phyloP scores from a whole-genome alignment of 2,329 filamentous ascomycete genomes.

The Sporothrix sp. region DNA sequence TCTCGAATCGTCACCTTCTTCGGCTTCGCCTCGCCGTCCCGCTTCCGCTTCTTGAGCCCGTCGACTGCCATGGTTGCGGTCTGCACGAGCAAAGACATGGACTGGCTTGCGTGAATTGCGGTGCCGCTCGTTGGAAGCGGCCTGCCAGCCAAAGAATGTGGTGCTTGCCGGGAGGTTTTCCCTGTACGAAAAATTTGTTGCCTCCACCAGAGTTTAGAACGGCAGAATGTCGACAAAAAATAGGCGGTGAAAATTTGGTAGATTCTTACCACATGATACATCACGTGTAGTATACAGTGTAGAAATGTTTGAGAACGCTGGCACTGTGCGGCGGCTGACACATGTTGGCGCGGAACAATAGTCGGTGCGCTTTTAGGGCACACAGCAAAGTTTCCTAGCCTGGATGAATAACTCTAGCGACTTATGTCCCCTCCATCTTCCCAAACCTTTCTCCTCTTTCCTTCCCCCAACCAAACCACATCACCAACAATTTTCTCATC shows the following conservation, averaged over 20 bases:
- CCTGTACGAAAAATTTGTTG: slow-evolving; percentile 13
- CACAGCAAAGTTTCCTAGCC: slow-evolving; percentile 12
- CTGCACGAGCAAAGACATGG: slow-evolving; percentile 4
- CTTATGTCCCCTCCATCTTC: slow-evolving; percentile 5
- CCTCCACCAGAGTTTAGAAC: slow-evolving; percentile 4
- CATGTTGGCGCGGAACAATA: slow-evolving; percentile 15
- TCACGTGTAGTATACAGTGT: too few species aligned
- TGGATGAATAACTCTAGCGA: slow-evolving; percentile 9
- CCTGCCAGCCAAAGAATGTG: not conserved
- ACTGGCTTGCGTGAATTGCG: not conserved
- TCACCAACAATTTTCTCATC: slow-evolving; percentile 36
- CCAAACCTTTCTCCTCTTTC: slow-evolving; percentile 10
- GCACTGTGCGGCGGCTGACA: not conserved
- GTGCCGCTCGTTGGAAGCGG: not conserved
- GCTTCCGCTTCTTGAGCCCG: slow-evolving; percentile 43
- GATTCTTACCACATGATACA: not conserved
- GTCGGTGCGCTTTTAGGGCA: slow-evolving; percentile 18
- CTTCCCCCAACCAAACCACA: slow-evolving; percentile 25
- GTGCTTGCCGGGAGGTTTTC: not conserved
- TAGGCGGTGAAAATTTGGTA: slow-evolving; percentile 15
- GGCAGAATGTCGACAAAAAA: slow-evolving; percentile 12
- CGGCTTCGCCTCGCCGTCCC: slow-evolving; percentile 33
- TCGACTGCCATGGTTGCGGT: slow-evolving; percentile 11
- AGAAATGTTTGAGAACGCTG: too few species aligned
- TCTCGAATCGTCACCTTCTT: slow-evolving; percentile 42